Base-by-base conservation (phyloP, 139 green algal genomes). In the Picochlorum sp. region DNA sequence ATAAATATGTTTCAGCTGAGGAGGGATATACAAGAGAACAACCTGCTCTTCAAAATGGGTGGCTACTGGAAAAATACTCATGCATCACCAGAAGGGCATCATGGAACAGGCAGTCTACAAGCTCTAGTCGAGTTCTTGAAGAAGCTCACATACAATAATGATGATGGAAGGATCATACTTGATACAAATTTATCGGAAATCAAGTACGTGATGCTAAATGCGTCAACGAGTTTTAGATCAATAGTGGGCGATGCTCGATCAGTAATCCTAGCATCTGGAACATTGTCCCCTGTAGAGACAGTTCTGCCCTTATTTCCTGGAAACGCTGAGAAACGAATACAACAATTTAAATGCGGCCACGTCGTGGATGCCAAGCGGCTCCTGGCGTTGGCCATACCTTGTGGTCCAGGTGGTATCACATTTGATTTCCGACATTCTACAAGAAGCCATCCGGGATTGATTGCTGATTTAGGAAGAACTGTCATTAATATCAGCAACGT, bases 1-100 rank as follows among this genome's bases (percentile, higher is more conserved):
- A 41, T 98, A 45, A 98, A 98, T 77, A 67, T 97, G 23, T 94
- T 96, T 71, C 70, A 81, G 34, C 77, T 97, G 24, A 62, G 86
- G 30, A 57, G 75, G 30, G 86, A 91, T 71, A 59, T 90, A 11
- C 71, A 76, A 34, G 85, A 92, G 21, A 89, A 63, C 58, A 89
- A 92, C 70, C 69, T 90, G 3, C 68, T 95, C 28, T 82, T 87
- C 63, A 98, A 97, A 82, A 79, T 97, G 34, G 56, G 73, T 8
- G 69, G 71, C 10, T 80, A 66, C 49, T 80, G 31, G 52, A 57
- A 75, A 44, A 38, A 0, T 13, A 8, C 20, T 10, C 26, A 68
- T 38, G 54, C 62, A 18, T 54, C 68, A 18, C 41, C 38, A 45
- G 41, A 58, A 4, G 49, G 63, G 38, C 57, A 63, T 15, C 64